Percentiles rank a stretch among this genome's conserved stretches.
phyloP scores from a whole-genome alignment of 2,329 filamentous ascomycete genomes.

The Fusarium sp. region DNA sequence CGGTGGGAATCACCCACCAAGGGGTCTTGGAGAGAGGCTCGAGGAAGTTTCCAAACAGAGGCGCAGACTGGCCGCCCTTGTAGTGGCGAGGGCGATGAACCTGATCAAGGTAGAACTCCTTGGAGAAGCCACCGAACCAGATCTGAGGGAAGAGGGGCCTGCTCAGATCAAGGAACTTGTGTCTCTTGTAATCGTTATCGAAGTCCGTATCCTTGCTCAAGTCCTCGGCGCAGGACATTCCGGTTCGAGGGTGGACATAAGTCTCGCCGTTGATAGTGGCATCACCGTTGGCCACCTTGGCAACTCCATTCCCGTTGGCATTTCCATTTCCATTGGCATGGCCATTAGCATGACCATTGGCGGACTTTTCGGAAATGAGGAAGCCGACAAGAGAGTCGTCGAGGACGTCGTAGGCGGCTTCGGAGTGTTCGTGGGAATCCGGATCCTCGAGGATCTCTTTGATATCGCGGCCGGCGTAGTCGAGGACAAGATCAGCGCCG shows the following conservation, averaged over 20 bases:
- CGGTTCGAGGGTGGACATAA: conserved; percentile 73
- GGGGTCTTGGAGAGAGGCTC: conserved; percentile 95
- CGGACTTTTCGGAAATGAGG: conserved; percentile 70
- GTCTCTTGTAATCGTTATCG: conserved; percentile 80
- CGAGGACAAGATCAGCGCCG: conserved; percentile 86
- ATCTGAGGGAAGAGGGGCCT: conserved; percentile 88
- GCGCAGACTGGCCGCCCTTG: conserved; percentile 90
- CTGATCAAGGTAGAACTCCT: conserved; percentile 97
- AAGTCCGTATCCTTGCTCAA: conserved; percentile 87
- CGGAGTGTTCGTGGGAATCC: conserved; percentile 85
- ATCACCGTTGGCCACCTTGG: conserved; percentile 46
- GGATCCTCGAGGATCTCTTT: conserved; percentile 84
- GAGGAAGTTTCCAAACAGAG: conserved; percentile 97
- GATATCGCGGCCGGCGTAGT: conserved; percentile 91
- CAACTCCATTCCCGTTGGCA: conserved; percentile 39
- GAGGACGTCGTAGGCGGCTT: conserved; percentile 94
- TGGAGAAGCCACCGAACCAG: conserved; percentile 87
- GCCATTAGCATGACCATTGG: conserved; percentile 45
- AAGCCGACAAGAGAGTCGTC: conserved; percentile 90
- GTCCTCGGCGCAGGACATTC: conserved; percentile 91
- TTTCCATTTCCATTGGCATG: conserved; percentile 49
- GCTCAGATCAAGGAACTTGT: conserved; percentile 94
- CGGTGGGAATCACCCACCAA: conserved; percentile 87
- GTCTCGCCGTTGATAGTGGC: conserved; percentile 42
- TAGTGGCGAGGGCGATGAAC: conserved; percentile 97